A percentile compares a stretch with the other conserved stretches of the same genome.
Conservation (phyloP, 2,329 filamentous ascomycete species). For the Pyrenochaeta sp. region DNA sequence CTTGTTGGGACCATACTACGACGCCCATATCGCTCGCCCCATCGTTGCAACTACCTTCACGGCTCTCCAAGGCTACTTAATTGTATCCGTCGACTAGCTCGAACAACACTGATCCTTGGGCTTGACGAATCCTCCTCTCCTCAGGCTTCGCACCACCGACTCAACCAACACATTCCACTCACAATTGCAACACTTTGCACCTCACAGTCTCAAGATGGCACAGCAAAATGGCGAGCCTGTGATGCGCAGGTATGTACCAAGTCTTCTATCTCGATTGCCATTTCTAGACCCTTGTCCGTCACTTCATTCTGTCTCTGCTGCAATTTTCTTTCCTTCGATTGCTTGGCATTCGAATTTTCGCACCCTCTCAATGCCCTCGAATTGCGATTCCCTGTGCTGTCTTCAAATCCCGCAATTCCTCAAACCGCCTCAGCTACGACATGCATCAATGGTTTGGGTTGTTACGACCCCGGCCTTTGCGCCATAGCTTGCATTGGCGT, state of each 20-base stretch:
- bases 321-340: not conserved
- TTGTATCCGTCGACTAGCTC: conserved; percentile 12
- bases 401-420: not conserved
- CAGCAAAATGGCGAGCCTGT: conserved; percentile 60
- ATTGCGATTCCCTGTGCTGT: not conserved
- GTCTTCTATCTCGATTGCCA: conserved; percentile 13
- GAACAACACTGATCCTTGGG: not conserved
- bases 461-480: conserved; percentile 36
- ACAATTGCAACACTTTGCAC: conserved; percentile 7
- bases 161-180: not conserved
- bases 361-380: not conserved
- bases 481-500: conserved; percentile 51
- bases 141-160: not conserved
- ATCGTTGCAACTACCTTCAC: conserved; percentile 2
- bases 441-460: conserved; percentile 34
- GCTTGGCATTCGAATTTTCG: not conserved
- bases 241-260: conserved; percentile 69
- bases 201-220: conserved; percentile 41
- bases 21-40: conserved; percentile 5
- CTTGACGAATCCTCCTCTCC: not conserved
- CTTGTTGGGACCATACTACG: conserved; percentile 4
- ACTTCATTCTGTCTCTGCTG: not conserved
- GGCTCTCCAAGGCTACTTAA: conserved; percentile 13
- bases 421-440: conserved; percentile 14
- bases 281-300: conserved; percentile 9